Conservation (phyloP, 2,329 filamentous ascomycete species). For the Aspergillus texensis region DNA sequence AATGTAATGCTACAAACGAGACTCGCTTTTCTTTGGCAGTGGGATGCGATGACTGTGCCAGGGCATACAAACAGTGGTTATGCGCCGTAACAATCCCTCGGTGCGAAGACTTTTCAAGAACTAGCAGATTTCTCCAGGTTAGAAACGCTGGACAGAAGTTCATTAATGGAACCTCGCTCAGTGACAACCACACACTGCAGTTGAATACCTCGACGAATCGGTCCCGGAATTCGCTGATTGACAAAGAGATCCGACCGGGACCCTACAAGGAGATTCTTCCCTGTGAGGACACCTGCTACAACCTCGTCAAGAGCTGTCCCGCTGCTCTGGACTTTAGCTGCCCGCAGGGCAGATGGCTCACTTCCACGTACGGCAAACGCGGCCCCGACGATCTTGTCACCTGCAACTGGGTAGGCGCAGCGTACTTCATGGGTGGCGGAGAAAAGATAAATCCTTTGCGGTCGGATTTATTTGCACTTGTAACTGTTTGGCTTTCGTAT, state of each 20-base stretch:
- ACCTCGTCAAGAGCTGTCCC: constrained; percentile 83
- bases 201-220: constrained; percentile 50
- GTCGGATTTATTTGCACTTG: constrained; percentile 5
- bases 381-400: constrained; percentile 44
- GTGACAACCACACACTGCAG: constrained; percentile 38
- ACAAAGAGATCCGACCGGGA: constrained; percentile 71
- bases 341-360: constrained; percentile 57
- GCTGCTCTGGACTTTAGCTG: constrained; percentile 74
- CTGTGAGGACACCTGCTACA: constrained; percentile 84
- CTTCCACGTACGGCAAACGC: constrained; percentile 54
- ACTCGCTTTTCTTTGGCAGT: constrained; percentile 80
- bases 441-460: constrained; percentile 1
- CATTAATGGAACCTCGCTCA: constrained; percentile 65
- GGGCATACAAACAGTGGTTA: constrained; percentile 90
- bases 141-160: constrained; percentile 75
- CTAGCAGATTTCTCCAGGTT: constrained; percentile 59
- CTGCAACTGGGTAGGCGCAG: constrained; percentile 66
- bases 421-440: constrained; percentile 50
- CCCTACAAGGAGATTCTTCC: constrained; percentile 94
- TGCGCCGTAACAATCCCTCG: constrained; percentile 91
- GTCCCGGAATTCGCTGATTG: constrained; percentile 74
- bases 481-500: constrained; percentile 18
- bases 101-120: constrained; percentile 77
- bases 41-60: constrained; percentile 73
- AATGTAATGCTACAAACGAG: constrained; percentile 75